Evolutionary conservation across 1,284 basidiomycete species (phyloP).

Genomic region (Sporisorium exsertum): DNA sequence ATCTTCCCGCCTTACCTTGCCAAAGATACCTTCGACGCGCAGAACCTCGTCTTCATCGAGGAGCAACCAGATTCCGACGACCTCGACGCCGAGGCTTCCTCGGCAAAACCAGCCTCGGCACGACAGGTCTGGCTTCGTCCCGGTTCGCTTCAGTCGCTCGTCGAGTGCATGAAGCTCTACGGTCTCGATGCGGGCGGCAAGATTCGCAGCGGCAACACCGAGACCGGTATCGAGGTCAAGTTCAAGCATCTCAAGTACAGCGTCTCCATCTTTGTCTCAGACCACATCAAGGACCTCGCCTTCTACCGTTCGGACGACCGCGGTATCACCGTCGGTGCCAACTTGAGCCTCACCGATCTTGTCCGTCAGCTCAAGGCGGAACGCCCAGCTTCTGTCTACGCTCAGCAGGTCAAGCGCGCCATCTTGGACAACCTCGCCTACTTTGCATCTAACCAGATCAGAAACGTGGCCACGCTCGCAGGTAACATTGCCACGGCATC

Average conservation of each 20-base stretch:
- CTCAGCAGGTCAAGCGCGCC: conserved; percentile 50
- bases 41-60: conserved; percentile 61
- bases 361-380: conserved; percentile 48
- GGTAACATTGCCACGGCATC: conserved; percentile 70
- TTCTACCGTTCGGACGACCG: conserved; percentile 42
- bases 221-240: conserved; percentile 64
- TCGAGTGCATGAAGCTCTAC: conserved; percentile 48
- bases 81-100: conserved; percentile 21
- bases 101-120: conserved; percentile 10
- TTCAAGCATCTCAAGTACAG: conserved; percentile 58
- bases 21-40: conserved; percentile 55
- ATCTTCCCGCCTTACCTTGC: conserved; percentile 68
- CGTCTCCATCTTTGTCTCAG: conserved; percentile 66
- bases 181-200: conserved; percentile 46
- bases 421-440: conserved; percentile 61
- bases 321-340: conserved; percentile 63
- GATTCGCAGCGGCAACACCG: conserved; percentile 62
- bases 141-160: conserved; percentile 52
- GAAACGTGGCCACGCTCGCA: conserved; percentile 68
- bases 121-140: conserved; percentile 61
- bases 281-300: conserved; percentile 55
- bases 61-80: conserved; percentile 35
- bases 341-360: conserved; percentile 59
- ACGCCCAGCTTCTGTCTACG: conserved; percentile 23
- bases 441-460: conserved; percentile 69